These are phyloP conservation scores for Bromus sterilis DNA, from an alignment of 176 grass and related monocot species.

Conservation along the genomic window DNA sequence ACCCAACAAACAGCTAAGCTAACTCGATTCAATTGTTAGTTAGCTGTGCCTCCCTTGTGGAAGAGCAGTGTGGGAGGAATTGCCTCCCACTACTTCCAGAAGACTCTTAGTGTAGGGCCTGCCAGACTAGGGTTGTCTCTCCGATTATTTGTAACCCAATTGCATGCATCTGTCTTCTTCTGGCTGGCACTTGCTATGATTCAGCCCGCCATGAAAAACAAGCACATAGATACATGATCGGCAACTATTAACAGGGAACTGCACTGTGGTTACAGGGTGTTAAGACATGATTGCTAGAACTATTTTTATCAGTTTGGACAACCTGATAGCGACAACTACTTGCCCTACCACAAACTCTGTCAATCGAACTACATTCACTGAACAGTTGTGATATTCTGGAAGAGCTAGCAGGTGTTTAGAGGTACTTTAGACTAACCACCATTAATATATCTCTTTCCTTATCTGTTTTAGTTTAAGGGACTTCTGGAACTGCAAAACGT, in stretches of 20 bases:
- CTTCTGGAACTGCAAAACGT: not conserved
- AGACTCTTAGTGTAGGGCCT: not conserved
- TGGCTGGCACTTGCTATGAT: not conserved
- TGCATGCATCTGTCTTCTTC: not conserved
- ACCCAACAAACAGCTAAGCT: not conserved
- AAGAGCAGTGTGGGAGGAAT: not conserved
- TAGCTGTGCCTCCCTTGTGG: constrained; percentile 11
- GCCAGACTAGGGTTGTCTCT: constrained; percentile 4
- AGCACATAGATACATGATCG: not conserved
- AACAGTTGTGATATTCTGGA: not conserved
- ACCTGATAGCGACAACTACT: not conserved
- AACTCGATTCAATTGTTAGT: not conserved
- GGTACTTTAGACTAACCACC: not conserved
- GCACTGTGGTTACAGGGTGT: not conserved
- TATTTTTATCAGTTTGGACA: not conserved
- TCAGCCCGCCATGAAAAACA: not conserved
- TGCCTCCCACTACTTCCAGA: constrained; percentile 6
- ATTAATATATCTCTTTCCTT: not conserved
- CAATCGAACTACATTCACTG: not conserved
- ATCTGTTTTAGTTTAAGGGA: not conserved
- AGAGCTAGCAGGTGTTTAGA: not conserved
- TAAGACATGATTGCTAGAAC: constrained; percentile 16
- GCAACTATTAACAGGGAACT: not conserved
- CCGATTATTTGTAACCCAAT: not conserved
- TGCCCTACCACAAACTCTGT: not conserved